Percentiles rank a stretch among this genome's conserved stretches.
Conservation (phyloP, 1,284 basidiomycete genomes). For the Trichosporon coremiiforme region DNA sequence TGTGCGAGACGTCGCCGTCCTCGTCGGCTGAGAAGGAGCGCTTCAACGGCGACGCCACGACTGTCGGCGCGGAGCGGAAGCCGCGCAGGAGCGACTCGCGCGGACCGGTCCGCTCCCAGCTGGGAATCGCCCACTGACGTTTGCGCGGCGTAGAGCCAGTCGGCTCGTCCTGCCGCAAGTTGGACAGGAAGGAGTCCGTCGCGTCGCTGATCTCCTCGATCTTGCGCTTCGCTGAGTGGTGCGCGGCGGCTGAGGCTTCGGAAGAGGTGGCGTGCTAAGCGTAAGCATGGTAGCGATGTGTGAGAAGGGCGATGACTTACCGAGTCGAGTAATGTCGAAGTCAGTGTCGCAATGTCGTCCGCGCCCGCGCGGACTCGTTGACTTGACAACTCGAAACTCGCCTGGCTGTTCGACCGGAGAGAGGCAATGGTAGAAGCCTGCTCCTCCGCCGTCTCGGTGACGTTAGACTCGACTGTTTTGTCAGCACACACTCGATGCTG, state of each 20-base stretch:
- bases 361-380: slow-evolving; percentile 19
- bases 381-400: slow-evolving; percentile 11
- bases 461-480: slow-evolving; percentile 10
- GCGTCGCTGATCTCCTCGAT: slow-evolving; percentile 40
- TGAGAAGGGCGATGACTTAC: slow-evolving; percentile 30
- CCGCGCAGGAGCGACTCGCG: slow-evolving; percentile 40
- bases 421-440: slow-evolving; percentile 19
- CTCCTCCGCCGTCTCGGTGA: neutral
- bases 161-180: slow-evolving; percentile 55
- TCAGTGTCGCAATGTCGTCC: slow-evolving; percentile 30
- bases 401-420: slow-evolving; percentile 17
- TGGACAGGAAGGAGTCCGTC: slow-evolving; percentile 45
- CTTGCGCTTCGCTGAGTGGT: slow-evolving; percentile 32
- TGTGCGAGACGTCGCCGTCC: neutral
- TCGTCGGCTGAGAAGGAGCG: neutral
- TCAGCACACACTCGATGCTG: neutral
- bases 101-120: slow-evolving; percentile 51
- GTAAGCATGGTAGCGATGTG: slow-evolving; percentile 9
- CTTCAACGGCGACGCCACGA: neutral
- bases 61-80: neutral
- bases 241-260: slow-evolving; percentile 29
- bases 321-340: slow-evolving; percentile 36
- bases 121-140: slow-evolving; percentile 49
- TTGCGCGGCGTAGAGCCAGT: slow-evolving; percentile 59
- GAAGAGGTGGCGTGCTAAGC: slow-evolving; percentile 37